phyloP scores from a whole-genome alignment of 177 flowering plant genomes.

The Vitis hybrid region DNA sequence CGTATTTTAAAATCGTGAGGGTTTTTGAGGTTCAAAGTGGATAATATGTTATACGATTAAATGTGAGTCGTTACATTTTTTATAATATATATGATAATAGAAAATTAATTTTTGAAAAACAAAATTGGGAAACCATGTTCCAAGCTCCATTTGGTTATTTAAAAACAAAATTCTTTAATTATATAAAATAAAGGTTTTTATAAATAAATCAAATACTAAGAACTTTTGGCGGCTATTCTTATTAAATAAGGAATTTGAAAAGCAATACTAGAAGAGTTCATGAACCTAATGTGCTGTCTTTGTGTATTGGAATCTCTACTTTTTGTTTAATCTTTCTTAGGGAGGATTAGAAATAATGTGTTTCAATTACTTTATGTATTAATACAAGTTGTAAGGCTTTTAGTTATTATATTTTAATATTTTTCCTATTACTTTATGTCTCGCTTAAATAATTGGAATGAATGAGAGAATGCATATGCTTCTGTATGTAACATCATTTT shows the following conservation, averaged over 20 bases:
- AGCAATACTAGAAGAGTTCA: slow-evolving; percentile 3
- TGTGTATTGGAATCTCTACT: slow-evolving; percentile 13
- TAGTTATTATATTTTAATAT: not conserved
- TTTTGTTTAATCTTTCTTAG: not conserved
- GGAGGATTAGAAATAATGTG: not conserved
- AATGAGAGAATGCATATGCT: not conserved
- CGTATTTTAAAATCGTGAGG: rapidly evolving
- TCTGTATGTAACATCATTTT: too few species aligned
- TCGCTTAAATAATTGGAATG: not conserved
- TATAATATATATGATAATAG: too few species aligned
- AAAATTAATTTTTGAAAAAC: too few species aligned
- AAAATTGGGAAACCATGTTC: too few species aligned
- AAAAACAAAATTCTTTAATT: not conserved
- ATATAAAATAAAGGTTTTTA: too few species aligned
- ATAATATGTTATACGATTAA: too few species aligned
- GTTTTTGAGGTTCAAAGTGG: too few species aligned
- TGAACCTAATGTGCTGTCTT: slow-evolving; percentile 17
- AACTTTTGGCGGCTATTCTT: not conserved
- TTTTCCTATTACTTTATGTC: not conserved
- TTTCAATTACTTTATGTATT: not conserved
- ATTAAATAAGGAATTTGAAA: not conserved
- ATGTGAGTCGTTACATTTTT: too few species aligned
- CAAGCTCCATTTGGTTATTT: not conserved
- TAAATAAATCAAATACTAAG: too few species aligned
- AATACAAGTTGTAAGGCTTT: not conserved